Conservation (phyloP, 2,329 filamentous ascomycete species). For the Fusarium staphyleae region DNA sequence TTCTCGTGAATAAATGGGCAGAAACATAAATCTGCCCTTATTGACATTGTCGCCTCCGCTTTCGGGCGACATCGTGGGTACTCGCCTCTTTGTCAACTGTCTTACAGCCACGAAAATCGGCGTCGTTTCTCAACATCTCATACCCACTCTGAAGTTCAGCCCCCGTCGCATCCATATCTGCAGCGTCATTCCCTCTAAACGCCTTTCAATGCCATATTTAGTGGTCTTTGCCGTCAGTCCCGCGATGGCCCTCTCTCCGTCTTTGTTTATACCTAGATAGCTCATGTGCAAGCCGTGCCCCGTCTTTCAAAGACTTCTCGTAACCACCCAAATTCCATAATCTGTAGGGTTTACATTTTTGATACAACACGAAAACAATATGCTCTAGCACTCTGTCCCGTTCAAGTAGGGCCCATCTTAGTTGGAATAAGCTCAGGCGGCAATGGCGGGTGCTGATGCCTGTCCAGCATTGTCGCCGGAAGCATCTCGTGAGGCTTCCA, state of each 20-base stretch:
- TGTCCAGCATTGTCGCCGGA: constrained; percentile 31
- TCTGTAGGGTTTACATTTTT: constrained; percentile 13
- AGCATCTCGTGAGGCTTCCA: constrained; percentile 44
- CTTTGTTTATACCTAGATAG: constrained; percentile 1
- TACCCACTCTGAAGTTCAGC: background rate
- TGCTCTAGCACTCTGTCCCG: background rate
- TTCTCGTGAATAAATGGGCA: background rate
- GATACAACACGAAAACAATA: constrained; percentile 9
- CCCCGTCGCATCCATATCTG: background rate
- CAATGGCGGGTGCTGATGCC: constrained; percentile 41
- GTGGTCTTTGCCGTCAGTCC: constrained; percentile 5
- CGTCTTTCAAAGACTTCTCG: background rate
- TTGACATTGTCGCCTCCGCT: background rate
- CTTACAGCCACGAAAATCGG: constrained; percentile 6
- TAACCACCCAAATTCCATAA: constrained; percentile 12
- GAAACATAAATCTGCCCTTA: background rate
- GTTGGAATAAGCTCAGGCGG: constrained; percentile 36
- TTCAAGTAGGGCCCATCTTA: background rate
- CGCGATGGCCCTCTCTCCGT: background rate
- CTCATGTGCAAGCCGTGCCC: constrained; percentile 7
- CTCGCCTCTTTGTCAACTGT: constrained; percentile 7
- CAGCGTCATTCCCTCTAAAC: constrained; percentile 17
- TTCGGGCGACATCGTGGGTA: background rate
- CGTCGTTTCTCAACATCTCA: constrained; percentile 6
- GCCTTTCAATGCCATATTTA: constrained; percentile 25